These are phyloP conservation scores for Talaromyces sp. DNA, from an alignment of 2,329 filamentous ascomycete genomes.

Conservation along the genomic window DNA sequence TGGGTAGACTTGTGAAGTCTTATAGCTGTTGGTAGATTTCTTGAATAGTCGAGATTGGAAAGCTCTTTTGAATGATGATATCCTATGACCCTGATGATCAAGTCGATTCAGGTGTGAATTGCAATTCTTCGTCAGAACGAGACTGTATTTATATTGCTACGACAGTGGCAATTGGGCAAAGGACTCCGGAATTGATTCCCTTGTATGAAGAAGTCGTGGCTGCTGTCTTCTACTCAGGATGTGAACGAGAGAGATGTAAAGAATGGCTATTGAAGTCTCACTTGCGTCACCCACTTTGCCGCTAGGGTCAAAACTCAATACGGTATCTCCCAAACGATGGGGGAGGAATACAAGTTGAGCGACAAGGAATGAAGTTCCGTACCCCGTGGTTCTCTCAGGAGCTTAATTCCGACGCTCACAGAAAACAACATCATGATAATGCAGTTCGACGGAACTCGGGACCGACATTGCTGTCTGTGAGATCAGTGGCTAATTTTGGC, in stretches of 20 bases:
- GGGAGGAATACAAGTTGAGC: not conserved
- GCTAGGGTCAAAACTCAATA: not conserved
- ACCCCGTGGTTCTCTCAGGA: not conserved
- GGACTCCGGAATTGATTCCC: not conserved
- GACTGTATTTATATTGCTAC: not conserved
- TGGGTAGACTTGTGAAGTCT: not conserved
- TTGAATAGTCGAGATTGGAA: no score
- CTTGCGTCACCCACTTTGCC: slow-evolving; percentile 8
- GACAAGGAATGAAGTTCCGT: slow-evolving; percentile 14
- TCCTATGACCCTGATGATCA: not conserved
- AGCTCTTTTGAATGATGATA: no score
- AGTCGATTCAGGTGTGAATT: not conserved
- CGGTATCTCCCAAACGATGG: not conserved
- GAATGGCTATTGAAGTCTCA: not conserved
- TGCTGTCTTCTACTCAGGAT: not conserved
- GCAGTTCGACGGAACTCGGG: not conserved
- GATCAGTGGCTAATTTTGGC: not conserved
- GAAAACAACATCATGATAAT: not conserved
- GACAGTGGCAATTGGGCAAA: not conserved
- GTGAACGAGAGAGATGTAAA: not conserved
- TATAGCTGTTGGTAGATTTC: not conserved
- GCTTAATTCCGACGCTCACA: not conserved
- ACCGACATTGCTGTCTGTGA: not conserved
- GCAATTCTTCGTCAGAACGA: not conserved
- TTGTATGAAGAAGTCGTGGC: not conserved